Percentiles rank a stretch among this genome's conserved stretches.
Evolutionary conservation across 345 rosid genomes (phyloP).

Genomic region (Turritis glabra): DNA sequence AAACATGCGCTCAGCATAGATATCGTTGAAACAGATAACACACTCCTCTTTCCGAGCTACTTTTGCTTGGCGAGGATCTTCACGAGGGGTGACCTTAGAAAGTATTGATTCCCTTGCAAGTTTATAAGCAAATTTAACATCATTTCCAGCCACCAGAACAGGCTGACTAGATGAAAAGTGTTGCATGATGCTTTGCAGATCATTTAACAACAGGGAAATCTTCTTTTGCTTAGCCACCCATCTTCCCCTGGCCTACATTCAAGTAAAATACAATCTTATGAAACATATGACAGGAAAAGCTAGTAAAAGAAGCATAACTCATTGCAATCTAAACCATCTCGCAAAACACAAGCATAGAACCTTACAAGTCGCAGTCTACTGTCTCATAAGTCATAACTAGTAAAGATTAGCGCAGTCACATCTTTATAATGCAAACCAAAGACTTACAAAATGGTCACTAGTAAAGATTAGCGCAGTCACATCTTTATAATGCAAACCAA

Average conservation of each 20-base stretch:
- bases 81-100: conserved; percentile 50
- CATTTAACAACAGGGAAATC: conserved; percentile 41
- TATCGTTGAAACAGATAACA: conserved; percentile 61
- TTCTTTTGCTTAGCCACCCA: conserved; percentile 36
- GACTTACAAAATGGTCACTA: neutral
- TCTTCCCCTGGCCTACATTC: conserved; percentile 23
- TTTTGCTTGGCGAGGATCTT: conserved; percentile 40
- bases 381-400: neutral
- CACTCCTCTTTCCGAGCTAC: conserved; percentile 54
- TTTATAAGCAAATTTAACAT: conserved; percentile 54
- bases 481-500: neutral
- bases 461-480: neutral
- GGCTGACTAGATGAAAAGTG: conserved; percentile 10
- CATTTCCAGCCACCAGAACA: conserved; percentile 42
- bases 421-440: neutral
- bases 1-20: conserved; percentile 52
- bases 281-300: neutral
- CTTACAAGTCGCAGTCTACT: neutral
- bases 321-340: neutral
- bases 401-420: neutral
- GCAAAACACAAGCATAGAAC: neutral
- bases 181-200: conserved; percentile 16
- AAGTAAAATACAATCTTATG: neutral
- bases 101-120: conserved; percentile 72
- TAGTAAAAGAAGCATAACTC: neutral